These are phyloP conservation scores for Zygosaccharomyces pseudobailii DNA, from an alignment of 1,139 yeast genomes.

Conservation along the genomic window DNA sequence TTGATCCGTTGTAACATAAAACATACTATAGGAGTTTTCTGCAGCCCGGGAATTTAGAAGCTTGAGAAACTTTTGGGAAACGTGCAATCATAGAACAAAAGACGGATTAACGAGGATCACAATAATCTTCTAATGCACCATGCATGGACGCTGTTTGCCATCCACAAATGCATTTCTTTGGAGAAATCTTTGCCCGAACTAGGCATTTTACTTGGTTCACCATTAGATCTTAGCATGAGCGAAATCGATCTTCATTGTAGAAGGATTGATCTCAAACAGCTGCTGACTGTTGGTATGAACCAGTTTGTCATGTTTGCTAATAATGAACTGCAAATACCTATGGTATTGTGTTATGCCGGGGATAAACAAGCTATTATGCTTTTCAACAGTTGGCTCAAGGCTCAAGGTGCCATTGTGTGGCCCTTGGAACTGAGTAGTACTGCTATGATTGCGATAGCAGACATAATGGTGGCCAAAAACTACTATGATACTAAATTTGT, in stretches of 20 bases:
- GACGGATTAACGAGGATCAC: neutral
- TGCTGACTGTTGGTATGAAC: conserved; percentile 1
- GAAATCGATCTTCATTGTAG: conserved; percentile 5
- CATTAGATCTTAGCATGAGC: conserved; percentile 7
- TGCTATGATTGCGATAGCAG: conserved; percentile 24
- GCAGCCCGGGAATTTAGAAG: neutral
- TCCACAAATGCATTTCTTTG: conserved; percentile 11
- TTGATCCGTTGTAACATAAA: neutral
- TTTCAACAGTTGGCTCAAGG: conserved; percentile 27
- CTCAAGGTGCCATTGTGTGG: conserved; percentile 25
- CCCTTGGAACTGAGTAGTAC: conserved; percentile 22
- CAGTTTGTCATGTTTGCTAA: conserved; percentile 3
- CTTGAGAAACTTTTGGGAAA: neutral
- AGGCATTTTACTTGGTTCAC: conserved; percentile 11
- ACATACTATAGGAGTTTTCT: neutral
- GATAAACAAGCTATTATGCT: conserved; percentile 15
- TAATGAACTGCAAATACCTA: conserved; percentile 6
- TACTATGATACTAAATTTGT: conserved; percentile 16
- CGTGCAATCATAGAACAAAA: neutral
- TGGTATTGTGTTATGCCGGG: conserved; percentile 18
- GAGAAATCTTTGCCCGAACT: conserved; percentile 3
- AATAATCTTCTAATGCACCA: conserved; percentile 17
- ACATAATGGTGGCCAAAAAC: conserved; percentile 18
- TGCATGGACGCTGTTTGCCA: conserved; percentile 19
- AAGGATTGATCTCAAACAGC: conserved; percentile 3